phyloP scores from a whole-genome alignment of 1,139 yeast species.

The Diutina ranongensis region DNA sequence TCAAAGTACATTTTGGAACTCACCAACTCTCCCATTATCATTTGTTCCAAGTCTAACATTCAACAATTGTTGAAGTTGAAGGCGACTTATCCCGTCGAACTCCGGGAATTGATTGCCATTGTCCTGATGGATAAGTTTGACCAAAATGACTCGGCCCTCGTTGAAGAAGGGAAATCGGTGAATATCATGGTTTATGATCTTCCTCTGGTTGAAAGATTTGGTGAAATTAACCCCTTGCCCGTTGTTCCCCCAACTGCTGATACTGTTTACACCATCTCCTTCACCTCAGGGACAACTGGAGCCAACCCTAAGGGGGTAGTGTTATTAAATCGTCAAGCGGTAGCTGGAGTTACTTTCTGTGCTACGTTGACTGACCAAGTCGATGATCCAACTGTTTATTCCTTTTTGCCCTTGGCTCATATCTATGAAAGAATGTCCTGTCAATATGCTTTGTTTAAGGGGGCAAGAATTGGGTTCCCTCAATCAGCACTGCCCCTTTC shows the following conservation, averaged over 20 bases:
- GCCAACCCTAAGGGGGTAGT: conserved; percentile 28
- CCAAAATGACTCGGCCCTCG: neutral
- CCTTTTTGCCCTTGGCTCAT: conserved; percentile 12
- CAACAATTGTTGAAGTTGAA: conserved; percentile 27
- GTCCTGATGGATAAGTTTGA: conserved; percentile 29
- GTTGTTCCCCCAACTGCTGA: conserved; percentile 16
- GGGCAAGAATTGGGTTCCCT: conserved; percentile 31
- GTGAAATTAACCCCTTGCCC: conserved; percentile 14
- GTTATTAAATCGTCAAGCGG: conserved; percentile 19
- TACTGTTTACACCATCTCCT: conserved; percentile 17
- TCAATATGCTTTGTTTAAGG: conserved; percentile 18
- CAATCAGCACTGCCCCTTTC: conserved; percentile 32
- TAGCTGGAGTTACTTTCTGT: conserved; percentile 17
- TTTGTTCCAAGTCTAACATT: conserved; percentile 37
- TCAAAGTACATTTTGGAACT: conserved; percentile 45
- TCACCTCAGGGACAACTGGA: conserved; percentile 30
- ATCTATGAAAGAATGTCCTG: conserved; percentile 22
- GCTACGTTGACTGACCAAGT: conserved; percentile 9
- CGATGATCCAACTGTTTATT: conserved; percentile 8
- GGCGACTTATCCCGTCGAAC: conserved; percentile 17
- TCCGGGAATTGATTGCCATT: conserved; percentile 22
- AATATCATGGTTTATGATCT: conserved; percentile 20
- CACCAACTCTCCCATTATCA: conserved; percentile 46
- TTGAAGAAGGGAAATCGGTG: conserved; percentile 7
- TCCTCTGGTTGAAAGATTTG: conserved; percentile 19